These are phyloP conservation scores for Phoma sp. DNA, from an alignment of 2,329 filamentous ascomycete species.

Conservation along the genomic window DNA sequence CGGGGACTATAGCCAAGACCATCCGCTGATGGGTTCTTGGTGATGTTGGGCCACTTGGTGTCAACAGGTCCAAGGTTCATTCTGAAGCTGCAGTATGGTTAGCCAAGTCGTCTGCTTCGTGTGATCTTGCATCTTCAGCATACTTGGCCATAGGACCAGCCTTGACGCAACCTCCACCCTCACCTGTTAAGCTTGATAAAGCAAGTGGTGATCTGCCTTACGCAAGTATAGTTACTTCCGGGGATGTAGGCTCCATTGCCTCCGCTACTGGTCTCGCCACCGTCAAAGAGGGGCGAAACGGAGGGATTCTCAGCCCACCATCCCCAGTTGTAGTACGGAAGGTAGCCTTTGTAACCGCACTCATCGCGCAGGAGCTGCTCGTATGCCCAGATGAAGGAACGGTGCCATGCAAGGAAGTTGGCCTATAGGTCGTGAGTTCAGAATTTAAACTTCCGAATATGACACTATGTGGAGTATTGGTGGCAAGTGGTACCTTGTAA, in stretches of 20 bases:
- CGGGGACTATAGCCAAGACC: constrained; percentile 49
- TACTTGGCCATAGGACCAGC: constrained; percentile 61
- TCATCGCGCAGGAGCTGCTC: constrained; percentile 52
- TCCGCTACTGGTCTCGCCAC: constrained; percentile 56
- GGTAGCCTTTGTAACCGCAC: constrained; percentile 53
- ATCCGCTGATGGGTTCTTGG: constrained; percentile 39
- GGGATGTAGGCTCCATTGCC: constrained; percentile 55
- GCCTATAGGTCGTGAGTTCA: too few relatives aligned
- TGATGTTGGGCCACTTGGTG: constrained; percentile 40
- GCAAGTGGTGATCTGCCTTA: constrained; percentile 31
- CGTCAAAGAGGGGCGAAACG: constrained; percentile 64
- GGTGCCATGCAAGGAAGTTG: constrained; percentile 52
- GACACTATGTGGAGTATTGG: too few relatives aligned
- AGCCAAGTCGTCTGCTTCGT: too few relatives aligned
- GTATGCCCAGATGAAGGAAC: constrained; percentile 53
- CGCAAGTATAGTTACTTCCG: constrained; percentile 38
- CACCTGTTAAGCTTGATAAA: constrained; percentile 56
- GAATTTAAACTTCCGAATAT: too few relatives aligned
- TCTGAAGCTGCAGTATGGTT: constrained; percentile 27
- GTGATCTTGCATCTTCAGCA: too few relatives aligned
- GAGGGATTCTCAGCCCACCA: constrained; percentile 53
- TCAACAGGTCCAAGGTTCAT: constrained; percentile 59
- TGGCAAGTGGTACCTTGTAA: too few relatives aligned
- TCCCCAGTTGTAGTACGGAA: constrained; percentile 63
- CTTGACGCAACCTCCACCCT: constrained; percentile 63